Conservation (phyloP, 176 grass and related monocot genomes). For the Cymbopogon citratus region DNA sequence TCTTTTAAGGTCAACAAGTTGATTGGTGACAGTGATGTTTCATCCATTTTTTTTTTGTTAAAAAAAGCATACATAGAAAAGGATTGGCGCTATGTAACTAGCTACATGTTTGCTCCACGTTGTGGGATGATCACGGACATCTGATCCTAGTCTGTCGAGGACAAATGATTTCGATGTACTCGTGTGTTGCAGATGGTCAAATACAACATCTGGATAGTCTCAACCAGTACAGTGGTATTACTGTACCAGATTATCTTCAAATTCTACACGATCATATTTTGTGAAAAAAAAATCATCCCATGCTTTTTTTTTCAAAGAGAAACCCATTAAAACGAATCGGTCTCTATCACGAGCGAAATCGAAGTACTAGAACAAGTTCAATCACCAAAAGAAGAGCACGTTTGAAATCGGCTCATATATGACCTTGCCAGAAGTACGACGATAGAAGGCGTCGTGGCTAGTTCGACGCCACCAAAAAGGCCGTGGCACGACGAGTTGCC, state of each 20-base stretch:
- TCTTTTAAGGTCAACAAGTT: constrained; percentile 21
- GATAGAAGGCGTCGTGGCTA: not conserved
- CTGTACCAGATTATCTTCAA: constrained; percentile 7
- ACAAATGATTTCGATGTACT: not conserved
- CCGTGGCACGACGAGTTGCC: not conserved
- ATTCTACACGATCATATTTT: not conserved
- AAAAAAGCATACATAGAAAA: not conserved
- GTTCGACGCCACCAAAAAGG: not conserved
- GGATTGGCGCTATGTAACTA: not conserved
- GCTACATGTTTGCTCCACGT: constrained; percentile 14
- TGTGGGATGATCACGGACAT: not conserved
- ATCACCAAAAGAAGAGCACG: not conserved
- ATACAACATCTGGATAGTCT: constrained; percentile 3
- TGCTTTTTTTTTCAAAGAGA: not conserved
- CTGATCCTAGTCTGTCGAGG: constrained; percentile 6
- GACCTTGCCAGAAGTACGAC: not conserved
- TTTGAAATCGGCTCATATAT: not conserved
- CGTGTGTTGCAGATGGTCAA: not conserved
- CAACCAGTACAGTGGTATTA: not conserved
- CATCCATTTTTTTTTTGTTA: not conserved
- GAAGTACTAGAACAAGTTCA: not conserved
- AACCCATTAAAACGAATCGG: not conserved
- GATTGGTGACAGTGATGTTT: constrained; percentile 6
- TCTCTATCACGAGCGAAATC: not conserved
- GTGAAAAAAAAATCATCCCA: not conserved